Evolutionary conservation across 2,329 filamentous ascomycete genomes (phyloP).

Genomic region (Botrytis pseudocinerea): DNA sequence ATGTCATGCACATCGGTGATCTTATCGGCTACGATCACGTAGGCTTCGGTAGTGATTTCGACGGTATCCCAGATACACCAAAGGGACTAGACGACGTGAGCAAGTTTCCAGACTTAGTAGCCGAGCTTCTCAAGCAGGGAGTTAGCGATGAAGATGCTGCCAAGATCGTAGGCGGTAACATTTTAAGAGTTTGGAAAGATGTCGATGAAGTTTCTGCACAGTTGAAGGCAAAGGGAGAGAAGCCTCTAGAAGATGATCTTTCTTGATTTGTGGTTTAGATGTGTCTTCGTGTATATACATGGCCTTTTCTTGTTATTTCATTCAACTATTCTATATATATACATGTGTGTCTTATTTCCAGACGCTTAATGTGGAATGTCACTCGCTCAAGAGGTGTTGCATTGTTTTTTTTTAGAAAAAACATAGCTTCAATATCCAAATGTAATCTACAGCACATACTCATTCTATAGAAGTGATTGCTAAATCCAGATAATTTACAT

Average conservation of each 20-base stretch:
- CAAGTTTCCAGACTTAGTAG: constrained; percentile 77
- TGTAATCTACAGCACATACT: too few species aligned
- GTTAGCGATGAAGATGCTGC: constrained; percentile 71
- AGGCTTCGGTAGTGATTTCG: constrained; percentile 86
- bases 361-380: not conserved
- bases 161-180: constrained; percentile 77
- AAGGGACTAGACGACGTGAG: constrained; percentile 80
- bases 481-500: too few species aligned
- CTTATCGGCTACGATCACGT: constrained; percentile 86
- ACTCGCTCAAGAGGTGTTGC: not conserved
- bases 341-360: not conserved
- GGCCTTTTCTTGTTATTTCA: not conserved
- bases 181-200: constrained; percentile 80
- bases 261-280: constrained; percentile 22
- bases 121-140: constrained; percentile 70
- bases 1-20: constrained; percentile 80
- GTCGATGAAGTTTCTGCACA: constrained; percentile 70
- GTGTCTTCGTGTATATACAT: not conserved
- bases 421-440: too few species aligned
- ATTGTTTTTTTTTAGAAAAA: not conserved
- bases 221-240: constrained; percentile 59
- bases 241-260: constrained; percentile 53
- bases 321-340: not conserved
- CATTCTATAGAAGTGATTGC: too few species aligned
- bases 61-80: constrained; percentile 69